Evolutionary conservation across 805 yeast genomes (phyloP).

Genomic region (Metschnikowia dekortorum): DNA sequence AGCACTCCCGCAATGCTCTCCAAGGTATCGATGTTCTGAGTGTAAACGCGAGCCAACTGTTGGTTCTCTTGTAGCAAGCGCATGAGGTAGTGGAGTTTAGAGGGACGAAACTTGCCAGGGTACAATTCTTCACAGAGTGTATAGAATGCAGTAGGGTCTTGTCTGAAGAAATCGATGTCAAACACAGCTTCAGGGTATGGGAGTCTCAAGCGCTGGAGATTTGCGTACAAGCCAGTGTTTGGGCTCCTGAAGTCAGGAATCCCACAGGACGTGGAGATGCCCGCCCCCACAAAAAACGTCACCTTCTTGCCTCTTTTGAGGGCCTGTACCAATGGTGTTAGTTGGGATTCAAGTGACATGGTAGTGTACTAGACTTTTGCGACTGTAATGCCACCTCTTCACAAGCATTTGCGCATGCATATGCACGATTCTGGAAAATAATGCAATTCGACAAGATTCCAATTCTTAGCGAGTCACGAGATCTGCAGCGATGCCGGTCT

Average conservation of each 20-base stretch:
- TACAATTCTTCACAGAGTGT: constrained; percentile 77
- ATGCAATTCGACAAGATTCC: not conserved
- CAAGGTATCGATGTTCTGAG: constrained; percentile 91
- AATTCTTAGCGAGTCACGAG: not conserved
- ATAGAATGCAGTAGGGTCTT: constrained; percentile 80
- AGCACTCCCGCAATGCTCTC: constrained; percentile 80
- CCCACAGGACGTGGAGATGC: constrained; percentile 89
- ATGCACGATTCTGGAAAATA: constrained; percentile 1
- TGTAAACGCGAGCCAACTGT: constrained; percentile 65
- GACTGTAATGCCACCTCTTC: not conserved
- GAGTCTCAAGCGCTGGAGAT: constrained; percentile 63
- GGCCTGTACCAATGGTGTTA: constrained; percentile 29
- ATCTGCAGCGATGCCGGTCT: not conserved
- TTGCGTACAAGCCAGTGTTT: constrained; percentile 80
- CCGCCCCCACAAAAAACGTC: constrained; percentile 84
- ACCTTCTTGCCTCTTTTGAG: constrained; percentile 34
- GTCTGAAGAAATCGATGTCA: constrained; percentile 74
- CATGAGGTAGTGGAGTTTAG: constrained; percentile 74
- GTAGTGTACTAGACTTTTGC: not conserved
- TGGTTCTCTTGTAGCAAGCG: constrained; percentile 61
- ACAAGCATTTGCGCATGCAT: not conserved
- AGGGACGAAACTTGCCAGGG: constrained; percentile 85
- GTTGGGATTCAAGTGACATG: constrained; percentile 11
- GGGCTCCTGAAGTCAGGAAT: constrained; percentile 96
- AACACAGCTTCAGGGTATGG: constrained; percentile 97